Base-by-base conservation (phyloP, 1,139 yeast species). In the Keqinozyma sinolaborantium region DNA sequence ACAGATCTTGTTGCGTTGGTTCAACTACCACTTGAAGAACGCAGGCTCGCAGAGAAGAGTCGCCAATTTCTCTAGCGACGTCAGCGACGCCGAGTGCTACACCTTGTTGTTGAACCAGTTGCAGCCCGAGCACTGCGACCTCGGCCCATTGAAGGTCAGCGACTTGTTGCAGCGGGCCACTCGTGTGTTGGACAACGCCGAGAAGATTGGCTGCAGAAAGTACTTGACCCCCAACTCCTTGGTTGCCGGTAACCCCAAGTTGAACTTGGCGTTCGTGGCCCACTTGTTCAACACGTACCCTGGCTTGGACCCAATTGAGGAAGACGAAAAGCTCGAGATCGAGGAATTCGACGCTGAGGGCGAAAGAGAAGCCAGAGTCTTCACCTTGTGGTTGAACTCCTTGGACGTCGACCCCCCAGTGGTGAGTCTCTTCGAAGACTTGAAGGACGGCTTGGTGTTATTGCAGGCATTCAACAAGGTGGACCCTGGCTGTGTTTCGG, bases 261-360 rank as follows among this genome's bases (percentile, higher is more conserved):
- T 92, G 64, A 92, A 92, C 56, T 76, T 92, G 59, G 97, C 98
- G 1, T 92, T 92, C 58, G 97, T 92, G 37, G 98, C 98, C 26
- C 95, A 92, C 56, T 70, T 92, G 53, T 92, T 92, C 73, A 92
- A 92, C 65, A 90, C 95, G 4, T 81, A 87, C 52, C 99, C 99
- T 31, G 97, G 98, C 31, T 74, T 92, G 48, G 97, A 88, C 41
- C 97, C 98, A 40, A 77, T 92, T 44, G 95, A 87, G 53, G 98
- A 92, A 60, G 77, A 73, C 39, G 98, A 92, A 57, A 83, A 80
- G 50, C 83, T 85, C 18, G 94, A 83, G 51, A 85, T 90, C 47
- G 92, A 83, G 57, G 98, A 88, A 47, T 92, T 94, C 51, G 99
- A 92, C 57, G 98, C 98, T 12, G 98, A 94, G 64, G 99, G 99